Conservation (phyloP, 169 alveolate species). For the Amoebophrya sp. region DNA sequence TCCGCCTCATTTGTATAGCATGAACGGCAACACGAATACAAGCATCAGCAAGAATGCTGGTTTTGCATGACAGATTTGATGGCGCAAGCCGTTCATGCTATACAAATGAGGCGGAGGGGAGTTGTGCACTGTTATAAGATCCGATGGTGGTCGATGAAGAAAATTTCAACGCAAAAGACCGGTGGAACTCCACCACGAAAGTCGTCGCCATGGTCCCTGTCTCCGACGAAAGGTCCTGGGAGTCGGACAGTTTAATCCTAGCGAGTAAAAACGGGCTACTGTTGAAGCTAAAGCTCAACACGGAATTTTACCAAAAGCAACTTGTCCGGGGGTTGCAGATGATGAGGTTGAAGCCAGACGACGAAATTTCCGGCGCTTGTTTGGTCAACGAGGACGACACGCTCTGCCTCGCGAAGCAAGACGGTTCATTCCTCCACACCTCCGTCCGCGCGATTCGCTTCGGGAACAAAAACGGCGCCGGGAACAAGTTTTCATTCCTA, state of each 20-base stretch:
- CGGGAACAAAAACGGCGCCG: neutral
- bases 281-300: neutral
- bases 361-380: neutral
- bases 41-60: too few relatives aligned
- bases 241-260: neutral
- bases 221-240: neutral
- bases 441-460: neutral
- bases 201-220: neutral
- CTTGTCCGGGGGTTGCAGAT: neutral
- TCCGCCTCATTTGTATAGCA: too few relatives aligned
- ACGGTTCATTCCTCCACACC: neutral
- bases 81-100: neutral
- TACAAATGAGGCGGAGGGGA: too few relatives aligned
- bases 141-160: too few relatives aligned
- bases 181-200: too few relatives aligned
- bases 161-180: too few relatives aligned
- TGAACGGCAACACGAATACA: too few relatives aligned
- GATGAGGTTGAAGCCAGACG: neutral
- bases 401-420: neutral
- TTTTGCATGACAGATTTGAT: too few relatives aligned
- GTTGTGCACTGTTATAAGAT: too few relatives aligned
- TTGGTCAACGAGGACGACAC: neutral
- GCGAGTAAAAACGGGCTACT: neutral
- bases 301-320: neutral
- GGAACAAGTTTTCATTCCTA: neutral